A percentile compares a stretch with the other conserved stretches of the same genome.
Evolutionary conservation across 495 filamentous ascomycete species (phyloP).

Genomic region (Penicillium malachiteum): DNA sequence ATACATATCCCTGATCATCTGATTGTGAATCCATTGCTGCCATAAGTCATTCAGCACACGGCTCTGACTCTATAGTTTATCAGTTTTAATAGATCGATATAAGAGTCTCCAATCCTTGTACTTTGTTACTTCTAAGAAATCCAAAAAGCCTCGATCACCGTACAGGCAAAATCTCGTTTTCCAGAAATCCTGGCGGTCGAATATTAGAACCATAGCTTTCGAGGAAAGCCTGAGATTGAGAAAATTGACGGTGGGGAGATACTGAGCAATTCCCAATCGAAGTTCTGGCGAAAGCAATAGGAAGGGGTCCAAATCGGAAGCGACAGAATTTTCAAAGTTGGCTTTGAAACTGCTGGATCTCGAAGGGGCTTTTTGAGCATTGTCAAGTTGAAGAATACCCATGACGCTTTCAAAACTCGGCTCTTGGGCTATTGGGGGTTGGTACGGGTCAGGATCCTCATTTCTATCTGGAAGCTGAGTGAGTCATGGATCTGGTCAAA

Average conservation of each 20-base stretch:
- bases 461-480: no score
- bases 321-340: background rate
- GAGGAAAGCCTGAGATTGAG: background rate
- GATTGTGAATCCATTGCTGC: background rate
- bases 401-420: no score
- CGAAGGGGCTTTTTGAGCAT: background rate
- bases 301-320: background rate
- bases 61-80: background rate
- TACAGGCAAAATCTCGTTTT: background rate
- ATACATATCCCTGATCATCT: background rate
- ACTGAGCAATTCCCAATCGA: background rate
- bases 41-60: background rate
- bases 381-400: no score
- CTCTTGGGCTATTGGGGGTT: no score
- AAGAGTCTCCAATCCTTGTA: background rate
- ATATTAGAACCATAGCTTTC: background rate
- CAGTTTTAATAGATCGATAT: background rate
- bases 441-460: no score
- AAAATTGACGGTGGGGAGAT: background rate
- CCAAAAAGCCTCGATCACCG: background rate
- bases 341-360: background rate
- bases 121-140: background rate
- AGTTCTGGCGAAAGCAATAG: constrained; percentile 6
- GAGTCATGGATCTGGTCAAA: no score
- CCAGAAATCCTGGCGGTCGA: background rate